Evolutionary conservation across 139 green algal genomes (phyloP).

Genomic region (Eudorina sp.): DNA sequence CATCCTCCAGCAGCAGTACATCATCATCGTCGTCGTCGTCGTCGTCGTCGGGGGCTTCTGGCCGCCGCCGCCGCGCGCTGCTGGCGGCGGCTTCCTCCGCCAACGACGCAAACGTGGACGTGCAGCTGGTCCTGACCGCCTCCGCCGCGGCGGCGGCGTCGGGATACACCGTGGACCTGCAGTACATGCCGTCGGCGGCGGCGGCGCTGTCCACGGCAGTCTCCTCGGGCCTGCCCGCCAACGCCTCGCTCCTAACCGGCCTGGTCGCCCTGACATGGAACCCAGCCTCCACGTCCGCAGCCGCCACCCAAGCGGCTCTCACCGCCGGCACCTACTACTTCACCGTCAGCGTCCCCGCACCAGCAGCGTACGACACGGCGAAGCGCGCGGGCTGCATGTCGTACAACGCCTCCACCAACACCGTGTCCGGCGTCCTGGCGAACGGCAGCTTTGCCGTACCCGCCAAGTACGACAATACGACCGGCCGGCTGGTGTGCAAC

Average conservation of each 20-base stretch:
- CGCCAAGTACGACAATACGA: background rate
- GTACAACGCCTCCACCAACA: background rate
- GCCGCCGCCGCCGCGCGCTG: background rate
- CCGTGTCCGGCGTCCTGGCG: too few relatives aligned
- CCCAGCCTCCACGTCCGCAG: background rate
- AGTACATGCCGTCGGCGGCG: background rate
- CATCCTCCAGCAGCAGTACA: too few relatives aligned
- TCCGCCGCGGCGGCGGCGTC: background rate
- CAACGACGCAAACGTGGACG: background rate
- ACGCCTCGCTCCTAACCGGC: background rate
- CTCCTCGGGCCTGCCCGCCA: background rate
- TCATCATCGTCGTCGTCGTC: too few relatives aligned
- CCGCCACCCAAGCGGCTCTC: background rate
- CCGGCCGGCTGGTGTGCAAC: background rate
- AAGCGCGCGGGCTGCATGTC: background rate
- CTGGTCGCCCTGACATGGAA: background rate
- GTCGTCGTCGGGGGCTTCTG: background rate
- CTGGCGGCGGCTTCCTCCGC: background rate
- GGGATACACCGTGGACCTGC: constrained; percentile 13
- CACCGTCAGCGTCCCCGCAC: background rate
- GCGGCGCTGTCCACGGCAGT: background rate
- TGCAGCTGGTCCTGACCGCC: background rate
- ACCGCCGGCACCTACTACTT: constrained; percentile 8
- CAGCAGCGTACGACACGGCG: background rate
- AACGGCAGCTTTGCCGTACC: background rate